phyloP scores from a whole-genome alignment of 2,329 filamentous ascomycete genomes.

The Alternaria ventricosa region DNA sequence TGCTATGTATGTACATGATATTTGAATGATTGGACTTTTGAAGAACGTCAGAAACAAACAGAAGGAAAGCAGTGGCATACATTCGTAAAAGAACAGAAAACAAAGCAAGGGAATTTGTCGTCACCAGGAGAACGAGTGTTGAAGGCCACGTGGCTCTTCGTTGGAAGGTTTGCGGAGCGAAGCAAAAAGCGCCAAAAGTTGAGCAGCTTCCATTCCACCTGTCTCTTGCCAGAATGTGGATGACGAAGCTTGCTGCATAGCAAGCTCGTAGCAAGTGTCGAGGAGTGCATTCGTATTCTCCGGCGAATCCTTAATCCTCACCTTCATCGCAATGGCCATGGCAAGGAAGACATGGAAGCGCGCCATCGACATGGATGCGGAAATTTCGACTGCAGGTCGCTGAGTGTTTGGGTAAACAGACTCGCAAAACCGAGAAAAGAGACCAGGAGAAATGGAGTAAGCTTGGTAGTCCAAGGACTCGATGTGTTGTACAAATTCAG shows the following conservation, averaged over 20 bases:
- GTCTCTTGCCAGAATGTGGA: constrained; percentile 45
- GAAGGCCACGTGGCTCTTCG: constrained; percentile 31
- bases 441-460: constrained; percentile 31
- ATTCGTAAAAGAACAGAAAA: neutral
- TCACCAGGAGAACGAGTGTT: constrained; percentile 45
- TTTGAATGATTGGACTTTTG: neutral
- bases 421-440: constrained; percentile 41
- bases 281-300: constrained; percentile 43
- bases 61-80: neutral
- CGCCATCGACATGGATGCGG: constrained; percentile 40
- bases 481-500: constrained; percentile 41
- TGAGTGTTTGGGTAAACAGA: constrained; percentile 41
- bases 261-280: constrained; percentile 45
- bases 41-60: neutral
- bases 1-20: neutral
- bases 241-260: constrained; percentile 41
- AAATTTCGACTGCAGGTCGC: constrained; percentile 21
- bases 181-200: constrained; percentile 43
- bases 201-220: constrained; percentile 41
- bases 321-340: constrained; percentile 47
- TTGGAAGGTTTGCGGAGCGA: constrained; percentile 29
- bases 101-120: neutral
- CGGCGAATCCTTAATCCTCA: constrained; percentile 36
- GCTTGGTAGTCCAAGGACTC: constrained; percentile 32
- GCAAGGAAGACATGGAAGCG: constrained; percentile 47